Percentiles rank a stretch among this genome's conserved stretches.
Evolutionary conservation across 257 asterid species (phyloP).

Genomic region (Scutellaria baicalensis): DNA sequence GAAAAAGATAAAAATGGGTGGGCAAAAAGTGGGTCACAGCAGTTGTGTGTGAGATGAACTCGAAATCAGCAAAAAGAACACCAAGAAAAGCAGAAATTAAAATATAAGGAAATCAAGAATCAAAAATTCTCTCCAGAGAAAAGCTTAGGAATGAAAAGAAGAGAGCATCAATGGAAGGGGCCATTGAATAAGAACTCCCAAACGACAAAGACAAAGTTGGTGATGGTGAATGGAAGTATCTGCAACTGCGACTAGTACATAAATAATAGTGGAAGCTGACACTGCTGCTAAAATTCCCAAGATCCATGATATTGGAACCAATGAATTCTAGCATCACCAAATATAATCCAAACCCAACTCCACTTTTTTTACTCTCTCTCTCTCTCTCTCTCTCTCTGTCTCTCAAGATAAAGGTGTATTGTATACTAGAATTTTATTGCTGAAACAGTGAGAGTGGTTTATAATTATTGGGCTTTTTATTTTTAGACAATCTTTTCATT

Average conservation of each 20-base stretch:
- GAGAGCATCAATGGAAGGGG: conserved; percentile 21
- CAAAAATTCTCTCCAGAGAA: conserved; percentile 20
- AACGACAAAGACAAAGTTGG: conserved; percentile 35
- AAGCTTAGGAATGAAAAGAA: conserved; percentile 21
- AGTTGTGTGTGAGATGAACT: conserved; percentile 1
- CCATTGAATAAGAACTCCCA: conserved; percentile 43
- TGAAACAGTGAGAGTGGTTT: too few species aligned
- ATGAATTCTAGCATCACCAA: conserved; percentile 11
- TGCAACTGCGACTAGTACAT: conserved; percentile 19
- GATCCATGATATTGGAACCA: conserved; percentile 22
- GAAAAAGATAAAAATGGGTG: conserved; percentile 14
- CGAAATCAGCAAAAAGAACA: neutral
- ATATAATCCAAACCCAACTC: conserved; percentile 22
- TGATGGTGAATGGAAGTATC: conserved; percentile 29
- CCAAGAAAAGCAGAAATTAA: neutral
- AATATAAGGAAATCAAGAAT: conserved; percentile 16
- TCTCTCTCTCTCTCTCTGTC: neutral
- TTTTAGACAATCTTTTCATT: too few species aligned
- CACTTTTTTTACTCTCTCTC: neutral
- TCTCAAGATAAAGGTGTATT: too few species aligned
- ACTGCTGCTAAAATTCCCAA: conserved; percentile 10
- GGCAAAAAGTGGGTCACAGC: conserved; percentile 14
- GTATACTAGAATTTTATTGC: too few species aligned
- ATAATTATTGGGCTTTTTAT: too few species aligned
- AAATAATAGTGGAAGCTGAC: conserved; percentile 44